Percentiles rank a stretch among this genome's conserved stretches.
These are phyloP conservation scores for Amaranthus cruentus DNA, from an alignment of 148 eudicot species.

Conservation along the genomic window DNA sequence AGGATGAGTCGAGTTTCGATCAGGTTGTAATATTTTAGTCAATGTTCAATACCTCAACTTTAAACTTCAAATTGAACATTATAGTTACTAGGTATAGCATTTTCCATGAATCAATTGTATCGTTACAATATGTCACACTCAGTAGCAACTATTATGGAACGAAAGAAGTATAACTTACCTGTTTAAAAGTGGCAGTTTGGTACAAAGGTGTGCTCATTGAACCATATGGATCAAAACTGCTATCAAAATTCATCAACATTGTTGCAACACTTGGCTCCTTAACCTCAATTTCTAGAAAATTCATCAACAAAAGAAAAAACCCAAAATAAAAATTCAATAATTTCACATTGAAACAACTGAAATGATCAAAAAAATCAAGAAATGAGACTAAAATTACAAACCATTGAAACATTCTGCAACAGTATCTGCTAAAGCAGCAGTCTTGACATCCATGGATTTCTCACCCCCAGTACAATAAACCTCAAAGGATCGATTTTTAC, in stretches of 20 bases:
- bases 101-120: background rate
- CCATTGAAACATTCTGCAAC: conserved; percentile 58
- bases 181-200: conserved; percentile 97
- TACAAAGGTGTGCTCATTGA: conserved; percentile 86
- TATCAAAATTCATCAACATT: conserved; percentile 73
- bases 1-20: too few species aligned
- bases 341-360: background rate
- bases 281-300: conserved; percentile 35
- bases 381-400: conserved; percentile 25
- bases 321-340: background rate
- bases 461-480: conserved; percentile 45
- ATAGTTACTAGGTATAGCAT: too few species aligned
- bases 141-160: too few species aligned
- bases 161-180: conserved; percentile 34
- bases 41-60: too few species aligned
- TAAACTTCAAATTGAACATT: too few species aligned
- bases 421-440: conserved; percentile 45
- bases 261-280: conserved; percentile 75
- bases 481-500: conserved; percentile 31
- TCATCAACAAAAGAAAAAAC: background rate
- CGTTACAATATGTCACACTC: background rate
- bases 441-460: conserved; percentile 55
- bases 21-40: too few species aligned
- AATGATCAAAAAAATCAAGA: background rate
- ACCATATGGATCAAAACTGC: conserved; percentile 78